Base-by-base conservation (phyloP, 495 filamentous ascomycete species). In the Aspergillus affinis region DNA sequence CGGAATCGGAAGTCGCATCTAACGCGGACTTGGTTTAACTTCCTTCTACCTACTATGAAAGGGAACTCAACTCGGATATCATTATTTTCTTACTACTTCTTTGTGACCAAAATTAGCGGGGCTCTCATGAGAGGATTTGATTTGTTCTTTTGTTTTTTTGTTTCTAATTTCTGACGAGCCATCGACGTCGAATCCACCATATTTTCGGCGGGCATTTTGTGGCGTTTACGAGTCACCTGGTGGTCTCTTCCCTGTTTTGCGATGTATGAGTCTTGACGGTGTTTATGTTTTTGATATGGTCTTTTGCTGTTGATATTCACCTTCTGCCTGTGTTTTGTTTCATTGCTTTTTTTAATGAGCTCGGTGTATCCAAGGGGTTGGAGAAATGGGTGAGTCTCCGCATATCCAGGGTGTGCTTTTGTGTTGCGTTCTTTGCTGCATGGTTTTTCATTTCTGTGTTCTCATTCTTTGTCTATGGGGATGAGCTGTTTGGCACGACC, bases 221-320 rank as follows among this genome's bases (percentile, higher is more conserved):
- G 47, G 58, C 59, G 51, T 56, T 59, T 41, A 36, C 45, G 19
- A 47, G 30, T 52, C 48, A 52, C 48, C 53, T 8, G 53, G 59
- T 55, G 54, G 48, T 36, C 51, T 45, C 52, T 58, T 53, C 17
- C 17, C 47, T 54, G 8, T 50, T 30, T 58, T 58, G 55, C 58
- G 53, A 62, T 66, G 59, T 61, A 64, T 59, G 64, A 61, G 57
- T 58, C 48, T 15, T 64, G 51, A 67, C 55, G 65, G 60, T 59
- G 58, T 58, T 62, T 56, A 61, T 46, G 54, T 58, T 18, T 23
- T n/a, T 51, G 8, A 21, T 56, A 53, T 30, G 41, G 29, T 51
- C 54, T 44, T 61, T 50, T 59, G 59, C 54, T 41, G 18, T 45
- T 57, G 27, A 49, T 36, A 26, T 55, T 55, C 45, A 26, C 32